Conservation (phyloP, 2,329 filamentous ascomycete genomes). For the Aspergillus sclerotialis region DNA sequence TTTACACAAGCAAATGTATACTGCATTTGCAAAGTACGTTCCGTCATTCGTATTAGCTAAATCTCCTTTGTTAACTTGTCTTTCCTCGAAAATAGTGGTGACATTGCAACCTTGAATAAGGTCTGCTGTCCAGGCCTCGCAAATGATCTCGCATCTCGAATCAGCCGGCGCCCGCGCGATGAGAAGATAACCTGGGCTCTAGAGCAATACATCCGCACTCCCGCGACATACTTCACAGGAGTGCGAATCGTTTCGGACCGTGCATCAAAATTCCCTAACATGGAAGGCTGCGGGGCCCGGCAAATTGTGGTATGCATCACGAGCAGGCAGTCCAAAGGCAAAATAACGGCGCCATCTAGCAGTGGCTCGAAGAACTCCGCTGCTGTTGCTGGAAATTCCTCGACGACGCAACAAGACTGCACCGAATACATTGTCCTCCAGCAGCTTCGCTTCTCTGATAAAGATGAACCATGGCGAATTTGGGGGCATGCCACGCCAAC, state of each 20-base stretch:
- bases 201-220: conserved; percentile 29
- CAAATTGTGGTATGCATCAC: conserved; percentile 35
- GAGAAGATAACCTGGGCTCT: conserved; percentile 30
- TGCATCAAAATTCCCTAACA: conserved; percentile 32
- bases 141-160: conserved; percentile 25
- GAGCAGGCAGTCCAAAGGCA: conserved; percentile 30
- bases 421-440: conserved; percentile 48
- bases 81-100: conserved; percentile 27
- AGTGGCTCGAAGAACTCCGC: conserved; percentile 2
- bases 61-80: conserved; percentile 10
- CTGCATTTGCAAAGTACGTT: conserved; percentile 39
- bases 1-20: conserved; percentile 43
- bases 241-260: conserved; percentile 36
- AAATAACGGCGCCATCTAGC: conserved; percentile 6
- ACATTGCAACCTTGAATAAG: conserved; percentile 26
- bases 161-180: conserved; percentile 25
- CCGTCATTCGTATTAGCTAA: conserved; percentile 7
- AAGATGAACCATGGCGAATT: conserved; percentile 41
- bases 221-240: conserved; percentile 30
- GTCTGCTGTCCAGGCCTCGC: conserved; percentile 34
- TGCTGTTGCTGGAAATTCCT: conserved; percentile 6
- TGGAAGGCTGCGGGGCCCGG: conserved; percentile 30
- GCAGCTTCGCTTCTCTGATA: conserved; percentile 35
- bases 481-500: conserved; percentile 44
- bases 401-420: conserved; percentile 35